Evolutionary conservation across 1,284 basidiomycete species (phyloP), one percentile per base, ranked within the genome.

Genomic region (Malassezia furfur): DNA sequence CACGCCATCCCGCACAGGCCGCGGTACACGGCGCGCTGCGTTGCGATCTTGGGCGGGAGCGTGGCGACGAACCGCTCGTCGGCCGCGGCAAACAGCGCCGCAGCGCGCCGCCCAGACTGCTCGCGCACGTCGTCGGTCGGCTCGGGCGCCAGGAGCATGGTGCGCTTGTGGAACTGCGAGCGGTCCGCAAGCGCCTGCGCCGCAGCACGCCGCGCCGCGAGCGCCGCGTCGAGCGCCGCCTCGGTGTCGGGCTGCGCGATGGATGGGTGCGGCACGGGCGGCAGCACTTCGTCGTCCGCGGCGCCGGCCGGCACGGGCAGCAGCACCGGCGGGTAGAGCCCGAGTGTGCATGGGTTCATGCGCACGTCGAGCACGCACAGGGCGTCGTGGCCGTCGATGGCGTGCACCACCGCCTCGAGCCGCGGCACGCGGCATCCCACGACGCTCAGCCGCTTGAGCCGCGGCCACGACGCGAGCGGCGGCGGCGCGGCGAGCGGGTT

Each of bases 1-100:
- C 72, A 74, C 10, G 63, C 68, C 67, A 74, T 71, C 14, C 67
- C 70, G 40, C 72, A 55, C 43, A 68, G 37, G 1, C 72, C 72
- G 5, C 72, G 60, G 52, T 74, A 70, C 49, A 72, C 50, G 19
- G 59, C 48, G 17, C 72, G 60, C 34, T 64, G 44, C 41, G 60
- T 57, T 15, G 52, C 49, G 35, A 68, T 62, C 15, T 32, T 31
- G 6, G 48, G 50, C 7, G 72, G 70, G 11, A 74, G 54, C 19
- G 72, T 70, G 40, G 54, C 58, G 10, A 52, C 40, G 54, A 74
- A 74, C 12, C 67, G 57, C 7, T 54, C 52, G 51, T 74, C 72
- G 15, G 68, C 61, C 1, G 62, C 64, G 3, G 40, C 21, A 39
- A 65, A 68, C 7, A 70, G 41, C 8, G 52, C 56, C 19, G 64